Evolutionary conservation across 257 asterid species (phyloP), one percentile per base, ranked within the genome.

Genomic region (Rubia yunnanensis): DNA sequence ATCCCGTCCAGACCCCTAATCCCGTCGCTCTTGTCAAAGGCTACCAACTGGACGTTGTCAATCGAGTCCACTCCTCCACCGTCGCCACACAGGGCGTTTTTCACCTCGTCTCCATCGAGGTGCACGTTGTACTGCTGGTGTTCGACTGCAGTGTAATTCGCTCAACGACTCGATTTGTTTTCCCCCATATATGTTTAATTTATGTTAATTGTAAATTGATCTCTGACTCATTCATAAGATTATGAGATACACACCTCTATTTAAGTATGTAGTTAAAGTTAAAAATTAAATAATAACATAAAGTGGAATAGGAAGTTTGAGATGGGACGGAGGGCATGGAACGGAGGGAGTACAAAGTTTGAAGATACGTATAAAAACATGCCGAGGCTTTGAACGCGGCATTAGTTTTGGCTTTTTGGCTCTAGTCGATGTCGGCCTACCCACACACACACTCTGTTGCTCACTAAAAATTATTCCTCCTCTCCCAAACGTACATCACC

Each of bases 301-400:
- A n/a, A n/a, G n/a, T n/a, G n/a, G n/a, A n/a, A n/a, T n/a, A n/a
- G n/a, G n/a, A n/a, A n/a, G n/a, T n/a, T n/a, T n/a, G n/a, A n/a
- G n/a, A n/a, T n/a, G n/a, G n/a, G n/a, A n/a, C n/a, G n/a, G n/a
- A n/a, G n/a, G n/a, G n/a, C n/a, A n/a, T n/a, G n/a, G n/a, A n/a
- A n/a, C n/a, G n/a, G n/a, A n/a, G n/a, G n/a, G n/a, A n/a, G 3
- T 32, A 15, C 5, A 14, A 41, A 41, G 14, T 14, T 41, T 41
- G 0, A 17, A 30, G 34, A 11, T 13, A 59, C 5, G 5, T 6
- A 27, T 14, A 27, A 17, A 27, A 7, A 50, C 22, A 15, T 74
- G 77, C 80, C 77, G 72, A 79, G 75, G 80, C 76, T 69, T 71
- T 72, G 59, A 77, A 81, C 84, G 85, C 87, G 90, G 82, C 78